These are phyloP conservation scores for Coccomyxa sp. DNA, from an alignment of 139 green algal genomes.

Conservation along the genomic window DNA sequence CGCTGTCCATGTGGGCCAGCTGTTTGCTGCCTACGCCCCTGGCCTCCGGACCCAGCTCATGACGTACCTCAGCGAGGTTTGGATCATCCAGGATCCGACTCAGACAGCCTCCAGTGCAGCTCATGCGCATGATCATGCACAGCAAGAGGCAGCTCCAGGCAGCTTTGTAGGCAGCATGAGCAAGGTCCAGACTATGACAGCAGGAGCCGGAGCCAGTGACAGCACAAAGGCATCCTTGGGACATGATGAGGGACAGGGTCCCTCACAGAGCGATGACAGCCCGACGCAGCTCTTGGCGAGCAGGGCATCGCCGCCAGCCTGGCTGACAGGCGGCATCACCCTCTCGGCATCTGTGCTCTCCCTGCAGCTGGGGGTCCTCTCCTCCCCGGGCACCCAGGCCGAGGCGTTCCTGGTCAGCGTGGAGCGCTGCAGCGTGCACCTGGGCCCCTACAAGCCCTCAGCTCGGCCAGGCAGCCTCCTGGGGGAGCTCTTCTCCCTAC, in stretches of 20 bases:
- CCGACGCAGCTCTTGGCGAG: not conserved
- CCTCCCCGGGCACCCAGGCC: not conserved
- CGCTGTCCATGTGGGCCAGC: constrained; percentile 11
- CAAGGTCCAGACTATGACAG: too few relatives aligned
- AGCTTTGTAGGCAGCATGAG: too few relatives aligned
- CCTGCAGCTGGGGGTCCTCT: not conserved
- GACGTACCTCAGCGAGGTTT: not conserved
- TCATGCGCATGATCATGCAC: not conserved
- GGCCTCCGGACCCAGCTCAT: constrained; percentile 5
- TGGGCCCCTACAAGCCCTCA: constrained; percentile 1
- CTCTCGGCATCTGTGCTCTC: not conserved
- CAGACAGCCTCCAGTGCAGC: not conserved
- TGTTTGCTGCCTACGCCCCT: constrained; percentile 8
- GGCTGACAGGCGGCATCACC: not conserved
- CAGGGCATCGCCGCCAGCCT: not conserved
- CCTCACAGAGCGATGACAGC: too few relatives aligned
- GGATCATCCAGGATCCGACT: not conserved
- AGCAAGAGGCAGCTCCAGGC: not conserved
- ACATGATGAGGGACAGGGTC: too few relatives aligned
- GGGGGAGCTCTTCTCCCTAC: constrained; percentile 3
- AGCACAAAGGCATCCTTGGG: too few relatives aligned
- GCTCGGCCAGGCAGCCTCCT: constrained; percentile 10
- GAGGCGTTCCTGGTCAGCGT: constrained; percentile 4
- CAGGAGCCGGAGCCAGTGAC: too few relatives aligned
- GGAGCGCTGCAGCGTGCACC: constrained; percentile 4